Evolutionary conservation across 2,329 filamentous ascomycete species (phyloP).

Genomic region (Arthroderma uncinatum): DNA sequence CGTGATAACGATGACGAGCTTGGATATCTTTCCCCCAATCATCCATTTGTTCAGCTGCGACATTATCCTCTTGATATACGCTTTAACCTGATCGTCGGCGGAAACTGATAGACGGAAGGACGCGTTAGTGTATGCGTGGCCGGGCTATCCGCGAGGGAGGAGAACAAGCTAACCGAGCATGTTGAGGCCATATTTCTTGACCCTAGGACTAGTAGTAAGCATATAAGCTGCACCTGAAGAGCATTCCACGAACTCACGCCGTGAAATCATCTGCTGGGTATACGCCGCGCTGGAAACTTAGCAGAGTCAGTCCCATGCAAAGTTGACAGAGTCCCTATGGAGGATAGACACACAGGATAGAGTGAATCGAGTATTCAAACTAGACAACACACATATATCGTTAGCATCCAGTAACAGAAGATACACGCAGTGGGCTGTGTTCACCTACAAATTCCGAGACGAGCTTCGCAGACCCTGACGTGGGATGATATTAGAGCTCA

Average conservation of each 20-base stretch:
- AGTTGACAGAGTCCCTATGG: neutral
- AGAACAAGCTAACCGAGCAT: conserved; percentile 59
- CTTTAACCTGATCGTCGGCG: conserved; percentile 93
- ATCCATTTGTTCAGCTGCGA: conserved; percentile 96
- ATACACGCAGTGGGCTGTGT: neutral
- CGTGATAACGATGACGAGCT: conserved; percentile 91
- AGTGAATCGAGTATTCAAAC: conserved; percentile 98
- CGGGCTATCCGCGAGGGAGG: neutral
- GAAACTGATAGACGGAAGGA: conserved; percentile 53
- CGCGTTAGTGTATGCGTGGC: no score
- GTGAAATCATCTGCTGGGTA: conserved; percentile 95
- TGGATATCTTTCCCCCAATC: conserved; percentile 91
- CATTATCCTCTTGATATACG: conserved; percentile 99
- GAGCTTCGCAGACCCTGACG: conserved; percentile 60
- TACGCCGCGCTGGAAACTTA: conserved; percentile 68
- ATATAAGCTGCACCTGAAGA: neutral
- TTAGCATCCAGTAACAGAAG: neutral
- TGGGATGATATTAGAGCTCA: neutral
- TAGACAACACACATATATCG: conserved; percentile 46
- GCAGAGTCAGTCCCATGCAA: conserved; percentile 5
- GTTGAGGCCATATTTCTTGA: conserved; percentile 99
- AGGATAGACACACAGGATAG: conserved; percentile 60
- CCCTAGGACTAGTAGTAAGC: conserved; percentile 32
- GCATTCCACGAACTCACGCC: conserved; percentile 47
- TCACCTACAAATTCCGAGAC: conserved; percentile 84